Base-by-base conservation (phyloP, 2,329 filamentous ascomycete genomes). In the Chaetomium strumarium region DNA sequence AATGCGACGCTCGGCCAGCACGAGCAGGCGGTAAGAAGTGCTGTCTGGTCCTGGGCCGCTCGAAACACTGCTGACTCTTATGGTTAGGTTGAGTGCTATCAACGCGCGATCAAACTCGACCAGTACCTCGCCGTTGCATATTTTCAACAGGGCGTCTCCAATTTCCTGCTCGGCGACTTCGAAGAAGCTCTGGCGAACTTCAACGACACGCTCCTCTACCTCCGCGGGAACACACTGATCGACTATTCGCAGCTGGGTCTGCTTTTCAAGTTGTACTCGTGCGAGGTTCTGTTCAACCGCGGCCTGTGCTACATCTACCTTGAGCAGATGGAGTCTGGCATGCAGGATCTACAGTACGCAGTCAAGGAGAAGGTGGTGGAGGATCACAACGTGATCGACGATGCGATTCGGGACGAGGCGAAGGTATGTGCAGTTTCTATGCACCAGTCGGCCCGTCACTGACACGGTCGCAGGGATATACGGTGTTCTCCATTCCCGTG, bases 181-280 rank as follows among this genome's bases (percentile, higher is more conserved):
- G 91, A 97, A 68, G 93, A 97, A 70, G 93, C 93, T 16, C 77
- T 97, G 56, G 91, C 91, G 61, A 97, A 97, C 72, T 99, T 99
- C 79, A 99, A 99, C 74, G 93, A 99, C 67, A 96, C 93, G 0
- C 77, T 99, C 38, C 75, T 96, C 39, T 97, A 97, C 70, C 80
- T 99, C 42, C 83, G 93, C 65, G 93, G 93, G 57, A 97, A 99
- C 74, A 91, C 90, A 52, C 89, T 93, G 73, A 99, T 99, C 71
- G 91, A 99, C 71, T 99, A 99, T 70, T 90, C 95, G 55, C 93
- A 99, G 69, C 72, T 99, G 45, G 93, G 93, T 17, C 80, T 99
- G 41, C 86, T 95, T 54, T 99, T 97, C 76, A 96, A 95, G 70
- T 76, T 99, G 11, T 97, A 92, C 70, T 96, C 93, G 1, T 99